A percentile compares a stretch with the other conserved stretches of the same genome.
Evolutionary conservation across 2,329 filamentous ascomycete genomes (phyloP).

Genomic region (Exophiala oligosperma): DNA sequence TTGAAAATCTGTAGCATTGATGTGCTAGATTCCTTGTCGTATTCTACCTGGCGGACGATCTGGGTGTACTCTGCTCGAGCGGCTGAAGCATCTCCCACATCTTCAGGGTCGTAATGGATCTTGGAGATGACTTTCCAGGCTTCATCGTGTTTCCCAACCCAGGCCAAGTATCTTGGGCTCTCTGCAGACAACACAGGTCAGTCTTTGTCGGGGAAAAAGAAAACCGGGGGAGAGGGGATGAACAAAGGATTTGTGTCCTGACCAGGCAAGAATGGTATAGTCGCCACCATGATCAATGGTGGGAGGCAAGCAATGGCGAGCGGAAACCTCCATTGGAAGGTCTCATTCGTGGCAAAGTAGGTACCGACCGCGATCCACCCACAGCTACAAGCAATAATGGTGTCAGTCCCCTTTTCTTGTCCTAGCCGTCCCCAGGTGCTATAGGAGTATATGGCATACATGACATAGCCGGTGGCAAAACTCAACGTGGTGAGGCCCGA

Average conservation of each 20-base stretch:
- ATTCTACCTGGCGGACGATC: constrained; percentile 12
- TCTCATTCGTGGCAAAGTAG: constrained; percentile 12
- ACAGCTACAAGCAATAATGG: too few relatives aligned
- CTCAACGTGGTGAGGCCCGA: too few relatives aligned
- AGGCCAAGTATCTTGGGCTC: constrained; percentile 9
- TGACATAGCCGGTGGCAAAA: too few relatives aligned
- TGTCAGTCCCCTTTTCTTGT: too few relatives aligned
- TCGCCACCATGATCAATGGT: neutral
- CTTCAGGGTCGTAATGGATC: constrained; percentile 14
- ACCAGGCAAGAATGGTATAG: neutral
- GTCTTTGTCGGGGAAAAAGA: too few relatives aligned
- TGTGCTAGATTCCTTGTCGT: constrained; percentile 5
- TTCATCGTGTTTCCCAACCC: constrained; percentile 11
- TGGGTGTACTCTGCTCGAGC: constrained; percentile 11
- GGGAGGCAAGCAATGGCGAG: constrained; percentile 11
- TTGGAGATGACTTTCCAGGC: constrained; percentile 10
- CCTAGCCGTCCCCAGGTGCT: too few relatives aligned
- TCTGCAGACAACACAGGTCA: neutral
- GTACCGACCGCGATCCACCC: too few relatives aligned
- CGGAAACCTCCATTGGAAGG: constrained; percentile 13
- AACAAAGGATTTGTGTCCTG: too few relatives aligned
- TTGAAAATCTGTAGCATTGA: constrained; percentile 14
- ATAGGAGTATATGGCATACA: too few relatives aligned
- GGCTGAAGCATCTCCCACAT: neutral
- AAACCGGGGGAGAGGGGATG: too few relatives aligned